Percentiles rank a stretch among this genome's conserved stretches.
phyloP scores from a whole-genome alignment of 371 early-diverging fungal species.

The Vittaforma corneae region DNA sequence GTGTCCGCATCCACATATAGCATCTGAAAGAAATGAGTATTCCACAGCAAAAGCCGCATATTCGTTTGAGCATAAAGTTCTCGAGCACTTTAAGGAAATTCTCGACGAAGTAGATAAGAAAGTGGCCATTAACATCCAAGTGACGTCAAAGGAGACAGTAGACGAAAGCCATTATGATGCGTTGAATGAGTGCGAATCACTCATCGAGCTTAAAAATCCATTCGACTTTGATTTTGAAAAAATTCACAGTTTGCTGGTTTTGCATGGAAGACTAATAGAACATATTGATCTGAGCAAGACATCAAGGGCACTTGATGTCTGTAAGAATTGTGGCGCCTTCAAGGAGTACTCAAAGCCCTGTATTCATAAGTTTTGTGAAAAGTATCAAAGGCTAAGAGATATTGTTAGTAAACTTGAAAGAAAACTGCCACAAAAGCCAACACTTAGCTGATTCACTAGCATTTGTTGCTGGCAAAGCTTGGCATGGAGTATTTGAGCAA shows the following conservation, averaged over 20 bases:
- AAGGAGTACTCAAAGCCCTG: not conserved
- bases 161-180: slow-evolving; percentile 7
- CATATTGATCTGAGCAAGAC: not conserved
- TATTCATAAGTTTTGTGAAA: slow-evolving; percentile 17
- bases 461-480: no score
- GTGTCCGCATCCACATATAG: slow-evolving; percentile 4
- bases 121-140: not conserved
- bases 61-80: not conserved
- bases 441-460: no score
- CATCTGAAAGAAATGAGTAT: not conserved
- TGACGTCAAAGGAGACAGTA: not conserved
- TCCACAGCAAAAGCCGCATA: not conserved
- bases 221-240: not conserved
- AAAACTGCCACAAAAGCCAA: no score
- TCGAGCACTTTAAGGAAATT: not conserved
- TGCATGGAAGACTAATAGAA: slow-evolving; percentile 9
- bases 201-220: slow-evolving; percentile 2
- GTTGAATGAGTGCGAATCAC: slow-evolving; percentile 1
- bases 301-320: not conserved
- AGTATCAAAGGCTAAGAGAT: slow-evolving; percentile 10
- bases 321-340: slow-evolving; percentile 19
- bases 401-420: not conserved
- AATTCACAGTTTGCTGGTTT: not conserved
- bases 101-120: slow-evolving; percentile 15
- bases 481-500: no score